A percentile compares a stretch with the other conserved stretches of the same genome.
Conservation (phyloP, 352 stramenopile species). For the Phytophthora lateralis region DNA sequence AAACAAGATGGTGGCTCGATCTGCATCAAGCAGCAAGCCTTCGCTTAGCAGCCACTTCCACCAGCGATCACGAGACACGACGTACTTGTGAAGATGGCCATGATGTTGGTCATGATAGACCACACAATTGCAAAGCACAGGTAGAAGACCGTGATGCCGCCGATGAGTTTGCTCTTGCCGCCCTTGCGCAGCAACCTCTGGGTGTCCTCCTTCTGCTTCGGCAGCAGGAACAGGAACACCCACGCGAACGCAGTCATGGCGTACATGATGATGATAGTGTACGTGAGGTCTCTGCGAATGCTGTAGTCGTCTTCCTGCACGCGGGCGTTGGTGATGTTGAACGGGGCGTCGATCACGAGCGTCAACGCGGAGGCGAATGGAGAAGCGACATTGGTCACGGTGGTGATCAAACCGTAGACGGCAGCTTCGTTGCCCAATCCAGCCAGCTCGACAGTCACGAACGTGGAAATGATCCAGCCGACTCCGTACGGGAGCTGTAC, state of each 20-base stretch:
- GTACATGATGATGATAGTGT: conserved; percentile 44
- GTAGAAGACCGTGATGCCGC: conserved; percentile 32
- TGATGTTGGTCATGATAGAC: conserved; percentile 42
- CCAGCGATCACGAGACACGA: conserved; percentile 45
- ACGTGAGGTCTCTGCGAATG: conserved; percentile 41
- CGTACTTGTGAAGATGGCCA: conserved; percentile 43
- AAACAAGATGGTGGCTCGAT: not conserved
- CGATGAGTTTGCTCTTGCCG: conserved; percentile 36
- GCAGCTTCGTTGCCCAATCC: conserved; percentile 35
- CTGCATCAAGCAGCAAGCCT: not conserved
- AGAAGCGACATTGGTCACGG: conserved; percentile 5
- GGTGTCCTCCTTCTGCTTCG: conserved; percentile 39
- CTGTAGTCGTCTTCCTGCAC: conserved; percentile 37
- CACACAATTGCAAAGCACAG: conserved; percentile 35
- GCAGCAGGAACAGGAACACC: conserved; percentile 38
- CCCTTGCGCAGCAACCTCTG: conserved; percentile 32
- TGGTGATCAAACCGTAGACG: conserved; percentile 31
- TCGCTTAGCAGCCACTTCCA: conserved; percentile 33
- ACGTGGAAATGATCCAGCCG: conserved; percentile 45
- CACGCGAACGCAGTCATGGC: conserved; percentile 34
- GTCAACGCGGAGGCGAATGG: conserved; percentile 32
- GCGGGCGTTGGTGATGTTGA: conserved; percentile 35
- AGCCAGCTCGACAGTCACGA: conserved; percentile 33
- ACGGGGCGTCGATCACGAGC: conserved; percentile 37
- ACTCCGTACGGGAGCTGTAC: conserved; percentile 47